Evolutionary conservation across 176 grass and related monocot species (phyloP), one percentile per base, ranked within the genome.

Genomic region (Thinopyrum elongatum): DNA sequence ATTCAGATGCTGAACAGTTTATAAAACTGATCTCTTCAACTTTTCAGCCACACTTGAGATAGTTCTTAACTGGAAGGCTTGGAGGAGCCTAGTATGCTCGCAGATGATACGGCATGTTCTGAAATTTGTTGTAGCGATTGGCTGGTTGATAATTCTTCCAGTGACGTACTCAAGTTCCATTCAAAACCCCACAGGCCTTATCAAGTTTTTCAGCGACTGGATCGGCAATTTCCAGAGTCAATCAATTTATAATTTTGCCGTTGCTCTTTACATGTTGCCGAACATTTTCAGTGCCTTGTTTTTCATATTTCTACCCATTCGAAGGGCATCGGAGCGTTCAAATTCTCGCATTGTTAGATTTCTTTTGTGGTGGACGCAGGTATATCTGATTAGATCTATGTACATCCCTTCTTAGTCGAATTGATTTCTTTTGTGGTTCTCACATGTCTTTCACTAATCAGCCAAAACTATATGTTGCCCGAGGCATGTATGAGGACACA

Each of bases 281-380:
- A 96, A 96, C 86, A 93, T 99, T 64, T 87, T 99, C 23, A 88
- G 90, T 87, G 90, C 94, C 19, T 66, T 99, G 85, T 77, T 99
- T 80, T 99, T 99, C 86, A 71, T 99, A 80, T 91, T 99, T 89
- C 87, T 91, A 78, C 90, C 88, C 46, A 44, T 96, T 82, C 92
- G 77, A 79, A 77, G 85, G 33, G 15, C 4, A 66, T 73, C 96
- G 89, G 94, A 99, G 80, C 92, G 35, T 16, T 99, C 97, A 44
- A 88, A 96, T 90, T 46, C 42, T 86, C 76, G 15, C 82, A 70
- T 99, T 70, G 41, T 96, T 68, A 79, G 91, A 83, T 83, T 99
- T 70, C 77, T 99, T 79, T 90, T 99, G 77, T 99, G 97, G 97
- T 99, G 97, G 97, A 95, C 90, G 31, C 97, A 99, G 97, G 97